Evolutionary conservation across 768 basidiomycete genomes (phyloP).

Genomic region (Pleurotus citrinopileatus): DNA sequence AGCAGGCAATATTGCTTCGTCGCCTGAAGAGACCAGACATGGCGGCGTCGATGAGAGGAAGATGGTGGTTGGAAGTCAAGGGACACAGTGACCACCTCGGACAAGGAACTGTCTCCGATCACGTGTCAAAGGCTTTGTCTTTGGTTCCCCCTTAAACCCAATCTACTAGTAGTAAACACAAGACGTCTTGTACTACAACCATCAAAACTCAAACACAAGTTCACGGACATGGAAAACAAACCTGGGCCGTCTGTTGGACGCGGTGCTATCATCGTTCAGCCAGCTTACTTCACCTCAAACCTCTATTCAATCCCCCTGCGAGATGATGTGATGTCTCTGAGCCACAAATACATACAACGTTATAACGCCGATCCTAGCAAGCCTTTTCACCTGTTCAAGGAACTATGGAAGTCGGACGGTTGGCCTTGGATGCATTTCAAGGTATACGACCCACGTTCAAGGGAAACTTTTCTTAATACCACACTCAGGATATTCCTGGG

Average conservation of each 20-base stretch:
- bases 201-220: too few species aligned
- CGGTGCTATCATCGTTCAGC: slow-evolving; percentile 66
- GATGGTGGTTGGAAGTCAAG: slow-evolving; percentile 3
- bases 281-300: slow-evolving; percentile 76
- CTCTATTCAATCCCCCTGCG: slow-evolving; percentile 64
- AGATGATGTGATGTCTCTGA: slow-evolving; percentile 57
- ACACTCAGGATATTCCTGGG: slow-evolving; percentile 67
- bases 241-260: slow-evolving; percentile 57
- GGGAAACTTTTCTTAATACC: slow-evolving; percentile 59
- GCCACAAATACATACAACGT: slow-evolving; percentile 49
- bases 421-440: slow-evolving; percentile 80
- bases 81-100: neutral
- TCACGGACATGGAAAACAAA: slow-evolving; percentile 47
- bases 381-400: slow-evolving; percentile 73
- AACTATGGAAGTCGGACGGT: slow-evolving; percentile 60
- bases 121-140: too few species aligned
- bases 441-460: slow-evolving; percentile 63
- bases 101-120: neutral
- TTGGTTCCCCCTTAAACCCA: too few species aligned
- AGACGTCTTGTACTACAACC: too few species aligned
- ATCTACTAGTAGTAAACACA: too few species aligned
- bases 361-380: slow-evolving; percentile 32
- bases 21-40: slow-evolving; percentile 53
- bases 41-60: slow-evolving; percentile 12
- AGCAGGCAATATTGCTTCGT: slow-evolving; percentile 52